Percentiles rank a stretch among this genome's conserved stretches.
phyloP scores from a whole-genome alignment of 1,139 yeast species.

The Candida mesenterica region DNA sequence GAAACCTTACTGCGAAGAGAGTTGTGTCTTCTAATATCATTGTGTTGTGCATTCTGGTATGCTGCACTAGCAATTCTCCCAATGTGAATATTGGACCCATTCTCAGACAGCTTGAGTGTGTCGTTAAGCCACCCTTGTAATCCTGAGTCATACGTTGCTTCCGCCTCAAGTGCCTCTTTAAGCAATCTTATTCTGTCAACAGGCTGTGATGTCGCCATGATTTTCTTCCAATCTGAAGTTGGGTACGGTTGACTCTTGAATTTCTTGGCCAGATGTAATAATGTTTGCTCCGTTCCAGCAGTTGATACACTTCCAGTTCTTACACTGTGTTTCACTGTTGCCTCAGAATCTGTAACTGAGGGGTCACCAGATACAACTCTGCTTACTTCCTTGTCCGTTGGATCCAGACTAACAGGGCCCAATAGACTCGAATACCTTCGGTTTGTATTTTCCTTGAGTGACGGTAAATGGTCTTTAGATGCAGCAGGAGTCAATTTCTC shows the following conservation, averaged over 20 bases:
- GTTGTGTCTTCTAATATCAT: slow-evolving; percentile 42
- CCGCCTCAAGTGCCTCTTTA: slow-evolving; percentile 42
- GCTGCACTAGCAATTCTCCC: slow-evolving; percentile 48
- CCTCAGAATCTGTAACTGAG: slow-evolving; percentile 1
- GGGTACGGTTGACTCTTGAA: slow-evolving; percentile 26
- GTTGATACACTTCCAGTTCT: slow-evolving; percentile 3
- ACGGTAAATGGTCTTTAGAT: slow-evolving; percentile 18
- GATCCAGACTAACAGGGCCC: too few species aligned
- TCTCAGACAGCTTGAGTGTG: slow-evolving; percentile 36
- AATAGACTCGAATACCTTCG: slow-evolving; percentile 27
- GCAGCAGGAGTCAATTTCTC: slow-evolving; percentile 29
- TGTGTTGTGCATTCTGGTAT: slow-evolving; percentile 47
- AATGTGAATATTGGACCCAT: slow-evolving; percentile 38
- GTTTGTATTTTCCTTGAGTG: slow-evolving; percentile 1
- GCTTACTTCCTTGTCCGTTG: slow-evolving; percentile 5
- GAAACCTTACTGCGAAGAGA: slow-evolving; percentile 43
- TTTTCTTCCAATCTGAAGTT: slow-evolving; percentile 44
- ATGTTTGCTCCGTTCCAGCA: not conserved
- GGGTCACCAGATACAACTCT: slow-evolving; percentile 8
- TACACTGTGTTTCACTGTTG: slow-evolving; percentile 1
- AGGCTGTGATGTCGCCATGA: slow-evolving; percentile 44
- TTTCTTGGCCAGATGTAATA: slow-evolving; percentile 3
- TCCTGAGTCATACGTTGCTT: slow-evolving; percentile 44
- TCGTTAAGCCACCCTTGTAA: slow-evolving; percentile 46
- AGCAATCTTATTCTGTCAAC: slow-evolving; percentile 40